Base-by-base conservation (phyloP, 345 rosid species). In the Excoecaria agallocha region DNA sequence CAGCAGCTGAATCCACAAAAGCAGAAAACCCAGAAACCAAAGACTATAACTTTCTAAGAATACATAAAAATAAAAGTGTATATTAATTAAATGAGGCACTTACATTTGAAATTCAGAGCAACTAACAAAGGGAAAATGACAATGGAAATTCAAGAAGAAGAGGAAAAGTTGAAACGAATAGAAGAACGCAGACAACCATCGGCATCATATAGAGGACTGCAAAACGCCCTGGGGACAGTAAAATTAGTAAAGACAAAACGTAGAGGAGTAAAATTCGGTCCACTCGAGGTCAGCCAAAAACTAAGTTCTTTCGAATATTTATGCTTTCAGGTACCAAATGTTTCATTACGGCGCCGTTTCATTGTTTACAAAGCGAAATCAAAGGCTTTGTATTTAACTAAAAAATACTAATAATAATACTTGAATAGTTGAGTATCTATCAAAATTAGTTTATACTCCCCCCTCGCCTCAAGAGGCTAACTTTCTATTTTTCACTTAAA, bases 251-350 rank as follows among this genome's bases (percentile, higher is more conserved):
- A 57, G 50, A 57, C 73, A 20, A 68, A 3, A 35, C 41, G 25
- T 49, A 49, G 12, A 16, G 55, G 46, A 12, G 12, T 48, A 56
- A 70, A 70, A 54, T 70, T 70, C 73, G 63, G 63, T 55, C 22
- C 12, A 41, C 16, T 45, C 66, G 41, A 58, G 54, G 65, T 43
- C 3, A 60, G 5, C 24, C 22, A 66, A 43, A 12, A 20, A 66
- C 17, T 41, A 19, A 24, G 2, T 30, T 30, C 30, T 30, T 30
- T 30, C 30, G 30, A 30, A 30, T 30, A 30, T 30, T 38, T 4
- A 0, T 37, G 12, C 30, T 38, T 17, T 1, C 16, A 25, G 61
- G 16, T n/a, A 6, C 39, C n/a, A 13, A 52, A 17, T 6, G 12
- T 19, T 19, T 6, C 12, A 39, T 6, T 38, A 39, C 20, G 68